These are phyloP conservation scores for Catenaria anguillulae DNA, from an alignment of 371 early-diverging fungal species.

Conservation along the genomic window DNA sequence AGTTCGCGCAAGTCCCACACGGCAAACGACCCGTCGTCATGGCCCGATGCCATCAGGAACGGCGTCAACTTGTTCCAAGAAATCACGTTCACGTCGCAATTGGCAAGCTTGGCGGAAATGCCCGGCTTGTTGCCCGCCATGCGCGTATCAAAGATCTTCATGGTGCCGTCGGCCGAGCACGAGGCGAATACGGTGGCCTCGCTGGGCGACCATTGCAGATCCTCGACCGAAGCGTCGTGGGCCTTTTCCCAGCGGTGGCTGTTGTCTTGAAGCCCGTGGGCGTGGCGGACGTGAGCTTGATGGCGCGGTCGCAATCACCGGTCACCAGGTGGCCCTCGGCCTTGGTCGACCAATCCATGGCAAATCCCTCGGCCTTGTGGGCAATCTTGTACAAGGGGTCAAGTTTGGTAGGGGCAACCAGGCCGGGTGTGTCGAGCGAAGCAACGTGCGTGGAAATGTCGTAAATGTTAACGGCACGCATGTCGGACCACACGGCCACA, in stretches of 20 bases:
- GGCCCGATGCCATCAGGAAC: slow-evolving; percentile 81
- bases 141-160: slow-evolving; percentile 89
- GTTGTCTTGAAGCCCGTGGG: slow-evolving; percentile 47
- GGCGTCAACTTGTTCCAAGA: slow-evolving; percentile 72
- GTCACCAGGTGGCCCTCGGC: slow-evolving; percentile 58
- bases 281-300: slow-evolving; percentile 58
- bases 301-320: slow-evolving; percentile 65
- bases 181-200: slow-evolving; percentile 85
- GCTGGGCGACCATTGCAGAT: slow-evolving; percentile 89
- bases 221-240: slow-evolving; percentile 79
- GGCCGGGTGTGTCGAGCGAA: slow-evolving; percentile 65
- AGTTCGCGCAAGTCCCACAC: slow-evolving; percentile 91
- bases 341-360: slow-evolving; percentile 78
- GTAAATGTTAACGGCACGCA: slow-evolving; percentile 82
- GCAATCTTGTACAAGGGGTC: slow-evolving; percentile 63
- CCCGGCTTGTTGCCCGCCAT: slow-evolving; percentile 48
- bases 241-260: slow-evolving; percentile 56
- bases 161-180: slow-evolving; percentile 72
- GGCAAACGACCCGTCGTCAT: slow-evolving; percentile 81
- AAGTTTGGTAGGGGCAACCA: slow-evolving; percentile 40
- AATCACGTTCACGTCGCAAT: slow-evolving; percentile 87
- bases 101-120: slow-evolving; percentile 65
- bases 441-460: slow-evolving; percentile 57
- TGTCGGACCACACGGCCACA: slow-evolving; percentile 87
- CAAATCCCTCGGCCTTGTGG: slow-evolving; percentile 81